Base-by-base conservation (phyloP, 768 basidiomycete species). In the Collybia nuda region DNA sequence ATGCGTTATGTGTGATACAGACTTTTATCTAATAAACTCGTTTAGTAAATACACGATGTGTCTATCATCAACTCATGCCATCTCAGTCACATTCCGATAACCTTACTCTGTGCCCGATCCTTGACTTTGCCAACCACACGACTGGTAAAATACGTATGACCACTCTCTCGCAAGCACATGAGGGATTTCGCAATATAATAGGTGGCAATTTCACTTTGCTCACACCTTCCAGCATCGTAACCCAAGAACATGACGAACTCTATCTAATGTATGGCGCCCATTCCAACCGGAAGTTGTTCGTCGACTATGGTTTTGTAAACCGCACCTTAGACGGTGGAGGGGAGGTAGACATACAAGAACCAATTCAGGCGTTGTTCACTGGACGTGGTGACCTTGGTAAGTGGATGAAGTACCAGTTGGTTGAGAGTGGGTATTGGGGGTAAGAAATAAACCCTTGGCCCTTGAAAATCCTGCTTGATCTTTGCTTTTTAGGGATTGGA, bases 41-140 rank as follows among this genome's bases (percentile, higher is more conserved):
- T 58, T 11, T 28, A 93, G 93, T 97, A 50, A 98, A 98, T 65
- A 98, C 95, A 5, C 84, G 96, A 42, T 93, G 89, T 63, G 81
- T 98, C 18, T 93, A 82, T 65, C 81, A 84, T 62, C 84, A 79
- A 52, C 66, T 85, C 38, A 79, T 72, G 55, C 59, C 68, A 23
- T 62, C 67, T 15, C 73, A 67, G 43, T 74, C 77, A 9, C 75
- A 85, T 57, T 75, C 81, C 23, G 81, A 93, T 64, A 94, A 96
- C 61, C 68, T 94, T 52, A 90, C 93, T 0, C 75, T 98, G 51
- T 90, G 90, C 53, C 96, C 96, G 7, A 75, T 97, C 28, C 74
- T 97, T 46, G 96, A 98, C 69, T 87, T 98, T 54, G 91, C 91
- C 12, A 97, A 97, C 58, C 94, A 97, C 56, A 71, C 73, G 2